Conservation (phyloP, 1,139 yeast species). For the Pneumocystis carinii region DNA sequence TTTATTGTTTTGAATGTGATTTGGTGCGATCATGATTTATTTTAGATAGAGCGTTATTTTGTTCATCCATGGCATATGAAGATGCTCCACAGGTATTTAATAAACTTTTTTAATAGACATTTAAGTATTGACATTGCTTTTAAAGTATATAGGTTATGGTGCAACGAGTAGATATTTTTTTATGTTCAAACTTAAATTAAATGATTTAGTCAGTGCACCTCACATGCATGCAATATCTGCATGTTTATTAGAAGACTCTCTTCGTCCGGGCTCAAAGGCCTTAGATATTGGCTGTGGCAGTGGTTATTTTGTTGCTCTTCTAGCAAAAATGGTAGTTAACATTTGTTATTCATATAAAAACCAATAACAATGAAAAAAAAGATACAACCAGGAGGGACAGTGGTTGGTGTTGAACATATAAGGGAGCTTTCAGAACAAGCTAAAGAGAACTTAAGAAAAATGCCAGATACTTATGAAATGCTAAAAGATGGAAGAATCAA, state of each 20-base stretch:
- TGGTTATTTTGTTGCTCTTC: slow-evolving; percentile 14
- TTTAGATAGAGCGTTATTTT: slow-evolving; percentile 12
- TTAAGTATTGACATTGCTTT: no score
- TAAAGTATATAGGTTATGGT: no score
- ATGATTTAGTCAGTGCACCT: slow-evolving; percentile 14
- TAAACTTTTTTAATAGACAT: not conserved
- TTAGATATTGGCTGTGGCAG: slow-evolving; percentile 16
- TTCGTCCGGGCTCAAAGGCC: slow-evolving; percentile 12
- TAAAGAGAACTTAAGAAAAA: slow-evolving; percentile 3
- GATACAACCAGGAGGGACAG: slow-evolving; percentile 7
- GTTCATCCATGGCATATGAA: slow-evolving; percentile 12
- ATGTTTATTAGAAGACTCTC: slow-evolving; percentile 6
- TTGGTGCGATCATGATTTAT: not conserved
- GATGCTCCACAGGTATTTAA: slow-evolving; percentile 12
- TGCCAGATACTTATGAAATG: slow-evolving; percentile 7
- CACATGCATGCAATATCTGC: slow-evolving; percentile 16
- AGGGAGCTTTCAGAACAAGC: slow-evolving; percentile 5
- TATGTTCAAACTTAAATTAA: no score
- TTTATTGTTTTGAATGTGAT: no score
- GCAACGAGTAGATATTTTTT: no score
- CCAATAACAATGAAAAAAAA: not conserved
- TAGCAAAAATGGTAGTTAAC: slow-evolving; percentile 11
- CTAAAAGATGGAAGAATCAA: slow-evolving; percentile 3
- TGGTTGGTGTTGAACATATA: slow-evolving; percentile 15
- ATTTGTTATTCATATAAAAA: not conserved